These are phyloP conservation scores for Globisporangium perplexum DNA, from an alignment of 352 stramenopile genomes.

Conservation along the genomic window DNA sequence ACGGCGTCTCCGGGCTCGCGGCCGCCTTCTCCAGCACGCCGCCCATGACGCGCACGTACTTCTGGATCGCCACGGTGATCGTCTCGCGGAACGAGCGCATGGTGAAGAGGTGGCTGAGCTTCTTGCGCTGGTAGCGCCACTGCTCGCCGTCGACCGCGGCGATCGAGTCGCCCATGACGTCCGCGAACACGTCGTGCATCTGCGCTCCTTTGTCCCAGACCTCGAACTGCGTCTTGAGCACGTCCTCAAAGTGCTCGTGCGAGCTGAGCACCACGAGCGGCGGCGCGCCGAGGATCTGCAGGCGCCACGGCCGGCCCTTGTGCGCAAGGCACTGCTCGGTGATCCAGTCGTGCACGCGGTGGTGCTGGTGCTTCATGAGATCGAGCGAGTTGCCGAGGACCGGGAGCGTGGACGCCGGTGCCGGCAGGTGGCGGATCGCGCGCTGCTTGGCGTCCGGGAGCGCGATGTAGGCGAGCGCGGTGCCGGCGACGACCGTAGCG, in stretches of 20 bases:
- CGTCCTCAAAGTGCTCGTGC: constrained; percentile 23
- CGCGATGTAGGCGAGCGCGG: constrained; percentile 4
- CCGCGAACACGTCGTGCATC: constrained; percentile 15
- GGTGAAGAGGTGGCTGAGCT: constrained; percentile 25
- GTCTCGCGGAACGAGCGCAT: constrained; percentile 21
- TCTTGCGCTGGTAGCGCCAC: constrained; percentile 30
- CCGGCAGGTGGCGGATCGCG: constrained; percentile 9
- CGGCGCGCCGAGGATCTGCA: constrained; percentile 14
- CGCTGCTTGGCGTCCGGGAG: constrained; percentile 8
- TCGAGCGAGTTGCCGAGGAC: constrained; percentile 20
- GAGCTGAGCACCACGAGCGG: constrained; percentile 18
- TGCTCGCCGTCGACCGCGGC: constrained; percentile 22
- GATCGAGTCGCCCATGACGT: constrained; percentile 20
- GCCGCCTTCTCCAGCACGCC: constrained; percentile 12
- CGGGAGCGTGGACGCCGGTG: constrained; percentile 13
- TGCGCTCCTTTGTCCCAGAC: constrained; percentile 26
- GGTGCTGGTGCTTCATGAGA: constrained; percentile 5
- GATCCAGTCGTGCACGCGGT: constrained; percentile 13
- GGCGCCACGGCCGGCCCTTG: constrained; percentile 13
- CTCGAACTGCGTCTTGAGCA: constrained; percentile 32
- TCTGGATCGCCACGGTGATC: constrained; percentile 24
- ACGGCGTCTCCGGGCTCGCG: neutral
- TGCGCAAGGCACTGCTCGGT: constrained; percentile 6
- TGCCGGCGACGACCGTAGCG: neutral
- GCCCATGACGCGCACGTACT: constrained; percentile 29